These are phyloP conservation scores for Saccharomycopsis javanensis DNA, from an alignment of 805 yeast genomes.

Conservation along the genomic window DNA sequence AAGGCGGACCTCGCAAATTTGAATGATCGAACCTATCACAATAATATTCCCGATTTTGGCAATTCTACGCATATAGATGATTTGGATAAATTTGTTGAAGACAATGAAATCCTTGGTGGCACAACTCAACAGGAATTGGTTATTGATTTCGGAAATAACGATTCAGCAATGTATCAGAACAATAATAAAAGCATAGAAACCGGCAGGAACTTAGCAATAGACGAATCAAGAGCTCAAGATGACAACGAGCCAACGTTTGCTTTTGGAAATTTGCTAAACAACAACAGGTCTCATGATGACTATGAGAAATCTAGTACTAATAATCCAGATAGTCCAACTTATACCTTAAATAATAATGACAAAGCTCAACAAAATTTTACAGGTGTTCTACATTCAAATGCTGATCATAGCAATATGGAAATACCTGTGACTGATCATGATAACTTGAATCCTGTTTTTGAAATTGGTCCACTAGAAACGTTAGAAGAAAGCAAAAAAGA, in stretches of 20 bases:
- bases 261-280: neutral
- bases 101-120: neutral
- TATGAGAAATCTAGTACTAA: neutral
- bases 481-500: slow-evolving; percentile 5
- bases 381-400: neutral
- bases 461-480: slow-evolving; percentile 21
- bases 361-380: no score
- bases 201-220: neutral
- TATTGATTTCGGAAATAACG: slow-evolving; percentile 11
- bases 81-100: neutral
- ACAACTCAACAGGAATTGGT: slow-evolving; percentile 6
- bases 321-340: no score
- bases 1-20: no score
- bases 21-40: neutral
- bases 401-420: neutral
- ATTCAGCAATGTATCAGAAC: neutral
- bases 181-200: neutral
- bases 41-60: neutral
- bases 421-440: neutral
- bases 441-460: slow-evolving; percentile 14
- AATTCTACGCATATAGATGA: neutral
- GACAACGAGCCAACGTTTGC: neutral
- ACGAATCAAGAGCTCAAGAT: neutral
- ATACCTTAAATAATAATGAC: no score
- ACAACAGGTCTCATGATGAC: neutral